These are phyloP conservation scores for Chlorella ohadii DNA, from an alignment of 139 green algal species.

Conservation along the genomic window DNA sequence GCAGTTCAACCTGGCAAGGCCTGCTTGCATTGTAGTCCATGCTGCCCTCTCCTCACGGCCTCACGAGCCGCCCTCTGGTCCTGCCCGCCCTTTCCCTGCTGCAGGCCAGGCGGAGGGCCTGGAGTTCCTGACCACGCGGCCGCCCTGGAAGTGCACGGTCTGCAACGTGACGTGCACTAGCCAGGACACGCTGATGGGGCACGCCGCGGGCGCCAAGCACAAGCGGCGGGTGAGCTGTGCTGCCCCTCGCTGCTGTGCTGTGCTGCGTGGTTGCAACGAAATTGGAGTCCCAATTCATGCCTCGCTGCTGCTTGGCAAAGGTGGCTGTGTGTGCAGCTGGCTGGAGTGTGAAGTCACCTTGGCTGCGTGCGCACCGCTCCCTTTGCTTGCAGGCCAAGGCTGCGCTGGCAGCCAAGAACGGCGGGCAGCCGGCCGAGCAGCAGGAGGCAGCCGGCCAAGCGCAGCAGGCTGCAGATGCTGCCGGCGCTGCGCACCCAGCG, in stretches of 20 bases:
- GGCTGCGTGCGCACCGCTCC: background rate
- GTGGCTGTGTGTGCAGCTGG: too few species aligned
- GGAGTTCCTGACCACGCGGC: constrained; percentile 72
- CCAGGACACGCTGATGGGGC: constrained; percentile 81
- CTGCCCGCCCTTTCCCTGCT: background rate
- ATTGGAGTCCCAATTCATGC: too few species aligned
- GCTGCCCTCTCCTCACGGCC: background rate
- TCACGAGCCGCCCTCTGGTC: background rate
- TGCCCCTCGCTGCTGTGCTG: too few species aligned
- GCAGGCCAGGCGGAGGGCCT: constrained; percentile 54
- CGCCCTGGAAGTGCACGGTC: constrained; percentile 84
- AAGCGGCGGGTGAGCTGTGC: constrained; percentile 53
- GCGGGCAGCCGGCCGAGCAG: background rate
- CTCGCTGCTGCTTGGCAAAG: too few species aligned
- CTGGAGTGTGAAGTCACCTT: too few species aligned
- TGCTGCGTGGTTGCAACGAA: too few species aligned
- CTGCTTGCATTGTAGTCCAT: background rate
- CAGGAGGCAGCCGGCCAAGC: background rate
- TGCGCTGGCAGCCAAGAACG: constrained; percentile 48
- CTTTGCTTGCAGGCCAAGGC: constrained; percentile 35
- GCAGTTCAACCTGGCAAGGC: background rate
- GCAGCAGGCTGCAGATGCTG: background rate
- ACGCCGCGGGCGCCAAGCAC: constrained; percentile 90
- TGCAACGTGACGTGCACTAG: constrained; percentile 94
- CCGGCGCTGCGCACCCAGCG: background rate